Base-by-base conservation (phyloP, 2,329 filamentous ascomycete genomes). In the Aspergillus pseudoviridinutans region DNA sequence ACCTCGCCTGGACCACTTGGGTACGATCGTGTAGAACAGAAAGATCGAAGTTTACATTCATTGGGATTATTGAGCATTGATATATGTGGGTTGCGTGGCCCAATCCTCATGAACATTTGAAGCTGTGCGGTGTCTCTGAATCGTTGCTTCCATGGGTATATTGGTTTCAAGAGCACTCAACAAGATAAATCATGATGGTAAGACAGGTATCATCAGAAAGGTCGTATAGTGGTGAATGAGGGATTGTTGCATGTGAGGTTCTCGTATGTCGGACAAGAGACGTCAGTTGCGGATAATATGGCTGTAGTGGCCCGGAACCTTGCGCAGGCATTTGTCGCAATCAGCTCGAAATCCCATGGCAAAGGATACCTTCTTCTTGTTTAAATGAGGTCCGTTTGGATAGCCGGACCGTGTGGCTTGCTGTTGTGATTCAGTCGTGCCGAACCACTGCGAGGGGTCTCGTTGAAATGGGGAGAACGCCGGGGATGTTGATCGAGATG, bases 321-420 rank as follows among this genome's bases (percentile, higher is more conserved):
- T 89, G 69, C 84, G 80, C 49, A 82, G 82, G 74, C 89, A 92
- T 73, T 91, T 91, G 60, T 91, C 88, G 70, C 89, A 92, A 72
- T 91, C 89, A 12, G 86, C 82, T 61, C 89, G 80, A 75, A 88
- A 92, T 52, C 89, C 89, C 84, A 92, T 91, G 66, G 87, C 89
- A 71, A 92, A 88, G 60, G 82, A 85, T 70, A 84, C 84, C 74
- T 88, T 89, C 50, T 66, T 61, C 49, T 64, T 66, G 25, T 50
- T 55, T 17, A 55, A 41, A 20, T 55, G 42, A 44, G 35, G 32
- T 17, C 5, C 6, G 14, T 17, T 38, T 38, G 32, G 14, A 38
- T 38, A 38, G 32, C 14, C 32, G 14, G 32, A 17, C 14, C 6
- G 32, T 7, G 5, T 38, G 14, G 32, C 14, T 38, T 38, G 32